Percentiles rank a stretch among this genome's conserved stretches.
Conservation (phyloP, 306 rosid genomes). For the Erythrophleum fordii region DNA sequence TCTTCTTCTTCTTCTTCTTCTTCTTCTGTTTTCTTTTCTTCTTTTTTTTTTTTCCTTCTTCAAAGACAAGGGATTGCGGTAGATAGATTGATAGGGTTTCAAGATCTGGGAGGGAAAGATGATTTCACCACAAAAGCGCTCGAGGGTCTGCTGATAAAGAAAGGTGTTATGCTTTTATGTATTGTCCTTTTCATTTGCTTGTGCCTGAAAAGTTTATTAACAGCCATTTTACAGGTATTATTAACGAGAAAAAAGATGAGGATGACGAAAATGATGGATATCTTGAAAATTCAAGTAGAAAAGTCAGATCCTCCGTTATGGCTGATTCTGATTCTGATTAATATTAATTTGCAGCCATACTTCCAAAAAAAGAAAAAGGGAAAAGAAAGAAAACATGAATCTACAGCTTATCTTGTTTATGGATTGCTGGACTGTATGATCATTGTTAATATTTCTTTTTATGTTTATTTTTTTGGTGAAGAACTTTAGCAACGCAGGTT, state of each 20-base stretch:
- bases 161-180: constrained; percentile 55
- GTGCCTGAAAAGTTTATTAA: constrained; percentile 30
- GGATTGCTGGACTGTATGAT: constrained; percentile 42
- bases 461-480: constrained; percentile 21
- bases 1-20: too few species aligned
- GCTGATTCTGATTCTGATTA: constrained; percentile 81
- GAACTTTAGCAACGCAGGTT: background rate
- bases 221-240: constrained; percentile 63
- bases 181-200: constrained; percentile 5
- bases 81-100: constrained; percentile 90
- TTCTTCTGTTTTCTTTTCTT: constrained; percentile 32
- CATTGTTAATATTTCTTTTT: background rate
- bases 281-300: constrained; percentile 53
- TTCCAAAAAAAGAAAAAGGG: background rate
- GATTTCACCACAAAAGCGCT: constrained; percentile 70
- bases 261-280: constrained; percentile 61
- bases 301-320: constrained; percentile 64
- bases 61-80: constrained; percentile 79
- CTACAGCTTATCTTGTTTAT: constrained; percentile 30
- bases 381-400: background rate
- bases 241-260: constrained; percentile 58
- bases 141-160: constrained; percentile 73
- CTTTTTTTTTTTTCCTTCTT: constrained; percentile 35
- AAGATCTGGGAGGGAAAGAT: constrained; percentile 89
- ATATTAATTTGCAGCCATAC: constrained; percentile 16